Evolutionary conservation across 352 stramenopile genomes (phyloP).

Genomic region (Phytophthora nicotianae): DNA sequence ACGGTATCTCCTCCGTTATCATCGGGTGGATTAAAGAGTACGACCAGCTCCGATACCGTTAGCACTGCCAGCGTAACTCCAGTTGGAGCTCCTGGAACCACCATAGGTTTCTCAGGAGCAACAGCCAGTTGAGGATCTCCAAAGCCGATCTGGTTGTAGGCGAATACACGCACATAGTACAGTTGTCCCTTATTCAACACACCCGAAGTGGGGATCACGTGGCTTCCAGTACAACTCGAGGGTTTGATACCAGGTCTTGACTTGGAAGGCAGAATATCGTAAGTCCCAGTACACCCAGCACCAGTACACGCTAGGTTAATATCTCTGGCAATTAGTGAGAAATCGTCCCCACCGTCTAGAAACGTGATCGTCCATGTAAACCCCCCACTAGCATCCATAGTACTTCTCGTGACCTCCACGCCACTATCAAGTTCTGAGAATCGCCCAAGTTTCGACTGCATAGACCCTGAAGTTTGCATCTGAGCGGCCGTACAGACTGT

Average conservation of each 20-base stretch:
- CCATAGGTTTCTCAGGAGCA: slow-evolving; percentile 78
- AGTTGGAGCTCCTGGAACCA: slow-evolving; percentile 72
- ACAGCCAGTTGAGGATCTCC: slow-evolving; percentile 61
- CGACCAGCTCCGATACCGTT: slow-evolving; percentile 84
- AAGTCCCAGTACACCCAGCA: slow-evolving; percentile 36
- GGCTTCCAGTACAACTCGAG: slow-evolving; percentile 71
- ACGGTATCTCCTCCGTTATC: slow-evolving; percentile 89
- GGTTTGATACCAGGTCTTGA: slow-evolving; percentile 78
- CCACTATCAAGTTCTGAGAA: slow-evolving; percentile 48
- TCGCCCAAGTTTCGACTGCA: slow-evolving; percentile 75
- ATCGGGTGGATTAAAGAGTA: slow-evolving; percentile 89
- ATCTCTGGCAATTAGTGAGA: slow-evolving; percentile 46
- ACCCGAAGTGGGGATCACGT: slow-evolving; percentile 71
- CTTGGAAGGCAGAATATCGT: slow-evolving; percentile 49
- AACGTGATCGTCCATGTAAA: slow-evolving; percentile 93
- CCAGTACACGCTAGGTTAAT: slow-evolving; percentile 22
- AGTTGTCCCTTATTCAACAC: slow-evolving; percentile 88
- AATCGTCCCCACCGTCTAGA: slow-evolving; percentile 85
- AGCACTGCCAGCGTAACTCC: slow-evolving; percentile 73
- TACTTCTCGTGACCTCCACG: slow-evolving; percentile 80
- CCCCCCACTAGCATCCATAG: slow-evolving; percentile 45
- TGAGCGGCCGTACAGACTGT: slow-evolving; percentile 39
- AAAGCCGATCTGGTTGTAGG: slow-evolving; percentile 96
- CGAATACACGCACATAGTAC: slow-evolving; percentile 95
- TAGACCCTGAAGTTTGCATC: slow-evolving; percentile 61